phyloP scores from a whole-genome alignment of 2,329 filamentous ascomycete genomes.

The Fusarium udum region DNA sequence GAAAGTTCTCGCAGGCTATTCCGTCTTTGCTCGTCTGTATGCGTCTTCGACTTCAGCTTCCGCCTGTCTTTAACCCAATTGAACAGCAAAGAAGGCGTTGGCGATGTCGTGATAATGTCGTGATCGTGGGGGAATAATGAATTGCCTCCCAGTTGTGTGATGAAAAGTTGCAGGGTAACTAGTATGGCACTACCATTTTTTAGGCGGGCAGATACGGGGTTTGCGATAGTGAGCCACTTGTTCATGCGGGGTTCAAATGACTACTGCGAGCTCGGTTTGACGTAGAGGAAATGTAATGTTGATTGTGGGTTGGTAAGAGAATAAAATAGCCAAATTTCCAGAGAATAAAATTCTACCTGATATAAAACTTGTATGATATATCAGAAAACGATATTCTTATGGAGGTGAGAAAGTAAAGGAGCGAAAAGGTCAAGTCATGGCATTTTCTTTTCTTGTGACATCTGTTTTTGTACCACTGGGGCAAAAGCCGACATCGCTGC shows the following conservation, averaged over 20 bases:
- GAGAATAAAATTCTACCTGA: too few species aligned
- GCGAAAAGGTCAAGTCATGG: neutral
- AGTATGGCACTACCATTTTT: conserved; percentile 31
- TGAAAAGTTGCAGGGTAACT: conserved; percentile 5
- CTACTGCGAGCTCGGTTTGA: conserved; percentile 1
- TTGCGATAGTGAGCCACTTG: conserved; percentile 27
- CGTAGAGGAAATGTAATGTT: neutral
- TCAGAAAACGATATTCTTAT: neutral
- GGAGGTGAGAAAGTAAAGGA: neutral
- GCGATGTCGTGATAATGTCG: conserved; percentile 42
- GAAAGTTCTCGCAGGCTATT: neutral
- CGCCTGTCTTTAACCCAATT: conserved; percentile 17
- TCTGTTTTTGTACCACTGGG: neutral
- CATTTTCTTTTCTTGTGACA: neutral
- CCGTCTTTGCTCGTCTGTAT: neutral
- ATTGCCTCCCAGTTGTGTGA: conserved; percentile 40
- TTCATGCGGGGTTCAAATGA: conserved; percentile 36
- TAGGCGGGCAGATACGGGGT: neutral
- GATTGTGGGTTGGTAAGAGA: neutral
- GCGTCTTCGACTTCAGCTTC: neutral
- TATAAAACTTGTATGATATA: neutral
- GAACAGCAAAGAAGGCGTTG: conserved; percentile 24
- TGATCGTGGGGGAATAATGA: conserved; percentile 38
- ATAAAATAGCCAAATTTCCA: neutral
- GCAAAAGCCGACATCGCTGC: neutral